phyloP scores from a whole-genome alignment of 495 filamentous ascomycete genomes.

The Venustampulla echinocandica region DNA sequence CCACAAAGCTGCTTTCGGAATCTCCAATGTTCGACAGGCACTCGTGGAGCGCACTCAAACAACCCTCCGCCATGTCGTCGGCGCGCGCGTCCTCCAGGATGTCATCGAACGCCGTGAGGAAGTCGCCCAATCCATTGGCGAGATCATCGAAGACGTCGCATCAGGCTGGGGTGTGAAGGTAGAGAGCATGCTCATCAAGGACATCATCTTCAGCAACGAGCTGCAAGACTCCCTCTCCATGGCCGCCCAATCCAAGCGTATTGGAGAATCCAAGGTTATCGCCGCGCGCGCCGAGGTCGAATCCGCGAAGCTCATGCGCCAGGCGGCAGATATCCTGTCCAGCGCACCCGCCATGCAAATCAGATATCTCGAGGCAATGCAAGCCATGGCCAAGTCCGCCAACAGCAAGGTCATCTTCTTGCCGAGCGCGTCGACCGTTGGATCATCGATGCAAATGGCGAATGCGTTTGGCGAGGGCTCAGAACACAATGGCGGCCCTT shows the following conservation, averaged over 20 bases:
- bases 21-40: constrained; percentile 86
- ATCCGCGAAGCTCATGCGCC: constrained; percentile 92
- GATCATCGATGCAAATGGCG: constrained; percentile 21
- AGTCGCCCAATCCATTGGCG: constrained; percentile 84
- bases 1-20: constrained; percentile 96
- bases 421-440: constrained; percentile 39
- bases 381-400: constrained; percentile 93
- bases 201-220: constrained; percentile 94
- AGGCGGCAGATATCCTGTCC: constrained; percentile 91
- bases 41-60: constrained; percentile 97
- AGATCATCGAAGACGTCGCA: constrained; percentile 97
- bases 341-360: constrained; percentile 98
- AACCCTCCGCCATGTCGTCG: constrained; percentile 93
- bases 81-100: constrained; percentile 92
- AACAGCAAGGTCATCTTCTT: constrained; percentile 98
- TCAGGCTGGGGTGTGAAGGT: constrained; percentile 91
- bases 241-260: constrained; percentile 99
- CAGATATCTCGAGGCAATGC: constrained; percentile 97
- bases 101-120: constrained; percentile 99
- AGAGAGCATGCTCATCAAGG: constrained; percentile 98
- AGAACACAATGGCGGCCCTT: constrained; percentile 5
- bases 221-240: constrained; percentile 97
- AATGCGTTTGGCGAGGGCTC: constrained; percentile 13
- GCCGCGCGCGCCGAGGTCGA: constrained; percentile 96
- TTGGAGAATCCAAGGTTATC: constrained; percentile 97